Evolutionary conservation across 1,284 basidiomycete species (phyloP).

Genomic region (Coriolopsis trogii): DNA sequence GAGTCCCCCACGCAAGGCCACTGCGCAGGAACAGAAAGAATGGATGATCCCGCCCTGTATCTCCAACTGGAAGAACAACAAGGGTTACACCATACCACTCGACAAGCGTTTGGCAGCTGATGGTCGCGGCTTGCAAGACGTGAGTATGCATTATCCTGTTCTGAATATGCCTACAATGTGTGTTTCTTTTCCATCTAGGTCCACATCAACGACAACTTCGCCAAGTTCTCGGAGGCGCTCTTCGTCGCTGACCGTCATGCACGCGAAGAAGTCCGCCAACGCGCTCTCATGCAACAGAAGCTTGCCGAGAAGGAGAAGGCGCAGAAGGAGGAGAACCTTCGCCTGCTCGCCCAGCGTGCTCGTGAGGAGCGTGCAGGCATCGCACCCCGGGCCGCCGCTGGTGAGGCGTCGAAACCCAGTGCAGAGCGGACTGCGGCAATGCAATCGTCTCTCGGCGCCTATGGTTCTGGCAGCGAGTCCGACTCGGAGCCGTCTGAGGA

Average conservation of each 20-base stretch:
- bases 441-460: slow-evolving; percentile 80
- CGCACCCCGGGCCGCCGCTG: slow-evolving; percentile 35
- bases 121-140: slow-evolving; percentile 96
- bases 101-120: slow-evolving; percentile 99
- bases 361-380: slow-evolving; percentile 92
- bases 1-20: slow-evolving; percentile 94
- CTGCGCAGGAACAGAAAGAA: slow-evolving; percentile 97
- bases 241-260: slow-evolving; percentile 98
- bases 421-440: slow-evolving; percentile 66
- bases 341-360: slow-evolving; percentile 91
- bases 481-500: slow-evolving; percentile 53
- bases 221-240: slow-evolving; percentile 96
- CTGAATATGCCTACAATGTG: not conserved
- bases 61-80: slow-evolving; percentile 99
- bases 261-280: slow-evolving; percentile 95
- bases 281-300: slow-evolving; percentile 97
- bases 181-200: slow-evolving; percentile 58
- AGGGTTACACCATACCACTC: slow-evolving; percentile 98
- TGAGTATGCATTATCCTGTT: slow-evolving; percentile 45
- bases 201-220: slow-evolving; percentile 99
- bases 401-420: slow-evolving; percentile 50
- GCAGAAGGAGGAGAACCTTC: slow-evolving; percentile 94
- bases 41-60: slow-evolving; percentile 99
- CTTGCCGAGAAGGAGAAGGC: slow-evolving; percentile 98
- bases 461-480: slow-evolving; percentile 76